Conservation (phyloP, 1,284 basidiomycete species). For the Psilocybe mexicana region DNA sequence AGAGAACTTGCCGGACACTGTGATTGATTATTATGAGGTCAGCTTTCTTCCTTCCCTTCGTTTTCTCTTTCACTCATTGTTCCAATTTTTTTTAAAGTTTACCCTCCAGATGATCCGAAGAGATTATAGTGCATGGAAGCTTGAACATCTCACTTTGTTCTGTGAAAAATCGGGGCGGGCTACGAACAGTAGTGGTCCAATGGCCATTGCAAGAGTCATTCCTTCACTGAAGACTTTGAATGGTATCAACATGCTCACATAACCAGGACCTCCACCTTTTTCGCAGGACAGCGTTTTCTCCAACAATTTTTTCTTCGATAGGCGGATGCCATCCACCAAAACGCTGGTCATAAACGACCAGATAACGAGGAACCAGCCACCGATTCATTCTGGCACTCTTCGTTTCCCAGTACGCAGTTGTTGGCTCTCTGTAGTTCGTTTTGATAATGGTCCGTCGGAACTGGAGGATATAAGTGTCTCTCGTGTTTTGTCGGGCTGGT, state of each 20-base stretch:
- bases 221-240: neutral
- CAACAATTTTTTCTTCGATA: no score
- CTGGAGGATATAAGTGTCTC: no score
- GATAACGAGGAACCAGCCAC: no score
- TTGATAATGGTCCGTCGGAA: no score
- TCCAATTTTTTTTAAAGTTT: neutral
- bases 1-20: neutral
- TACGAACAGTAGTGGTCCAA: neutral
- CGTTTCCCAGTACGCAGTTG: no score
- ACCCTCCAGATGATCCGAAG: neutral
- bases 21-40: neutral
- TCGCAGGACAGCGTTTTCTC: no score
- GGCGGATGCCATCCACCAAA: no score
- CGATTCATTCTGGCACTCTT: no score
- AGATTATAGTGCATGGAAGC: neutral
- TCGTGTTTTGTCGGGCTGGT: no score
- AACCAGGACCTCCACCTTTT: no score
- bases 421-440: no score
- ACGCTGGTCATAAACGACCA: no score
- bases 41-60: neutral
- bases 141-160: neutral
- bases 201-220: neutral
- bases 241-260: neutral
- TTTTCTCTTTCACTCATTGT: neutral
- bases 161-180: neutral